Evolutionary conservation across 2,329 filamentous ascomycete species (phyloP).

Genomic region (Phialocephala sp.): DNA sequence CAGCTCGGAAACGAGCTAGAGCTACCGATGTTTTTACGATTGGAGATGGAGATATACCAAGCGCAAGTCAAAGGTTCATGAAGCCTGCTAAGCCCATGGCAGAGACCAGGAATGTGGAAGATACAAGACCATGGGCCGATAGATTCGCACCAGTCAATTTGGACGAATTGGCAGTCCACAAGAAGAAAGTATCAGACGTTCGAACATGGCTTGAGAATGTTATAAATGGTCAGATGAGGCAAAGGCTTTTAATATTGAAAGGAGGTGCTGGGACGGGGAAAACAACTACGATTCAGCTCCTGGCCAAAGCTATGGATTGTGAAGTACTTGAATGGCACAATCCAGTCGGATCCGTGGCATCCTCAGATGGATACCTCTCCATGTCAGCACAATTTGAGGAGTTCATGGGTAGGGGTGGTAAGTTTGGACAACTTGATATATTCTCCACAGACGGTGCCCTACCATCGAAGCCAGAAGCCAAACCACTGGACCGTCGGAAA

Average conservation of each 20-base stretch:
- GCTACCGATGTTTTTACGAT: slow-evolving; percentile 43
- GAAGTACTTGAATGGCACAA: slow-evolving; percentile 92
- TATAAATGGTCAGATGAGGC: slow-evolving; percentile 65
- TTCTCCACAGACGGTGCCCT: slow-evolving; percentile 39
- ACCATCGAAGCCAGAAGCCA: slow-evolving; percentile 40
- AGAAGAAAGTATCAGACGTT: slow-evolving; percentile 90
- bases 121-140: slow-evolving; percentile 84
- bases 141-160: slow-evolving; percentile 76
- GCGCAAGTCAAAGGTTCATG: slow-evolving; percentile 59
- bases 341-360: slow-evolving; percentile 65
- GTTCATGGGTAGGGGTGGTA: slow-evolving; percentile 81
- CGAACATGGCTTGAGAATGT: slow-evolving; percentile 81
- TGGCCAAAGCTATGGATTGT: slow-evolving; percentile 78
- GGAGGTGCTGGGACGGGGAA: slow-evolving; percentile 92
- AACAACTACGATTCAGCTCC: slow-evolving; percentile 81
- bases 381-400: slow-evolving; percentile 86
- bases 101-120: slow-evolving; percentile 50
- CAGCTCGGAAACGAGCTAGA: slow-evolving; percentile 59
- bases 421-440: slow-evolving; percentile 73
- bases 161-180: slow-evolving; percentile 90
- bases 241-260: slow-evolving; percentile 83
- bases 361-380: slow-evolving; percentile 69
- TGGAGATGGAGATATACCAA: slow-evolving; percentile 33
- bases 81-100: slow-evolving; percentile 42
- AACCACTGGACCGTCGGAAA: slow-evolving; percentile 43